Conservation (phyloP, 208 protist species). For the Sergeia podlipaevii region DNA sequence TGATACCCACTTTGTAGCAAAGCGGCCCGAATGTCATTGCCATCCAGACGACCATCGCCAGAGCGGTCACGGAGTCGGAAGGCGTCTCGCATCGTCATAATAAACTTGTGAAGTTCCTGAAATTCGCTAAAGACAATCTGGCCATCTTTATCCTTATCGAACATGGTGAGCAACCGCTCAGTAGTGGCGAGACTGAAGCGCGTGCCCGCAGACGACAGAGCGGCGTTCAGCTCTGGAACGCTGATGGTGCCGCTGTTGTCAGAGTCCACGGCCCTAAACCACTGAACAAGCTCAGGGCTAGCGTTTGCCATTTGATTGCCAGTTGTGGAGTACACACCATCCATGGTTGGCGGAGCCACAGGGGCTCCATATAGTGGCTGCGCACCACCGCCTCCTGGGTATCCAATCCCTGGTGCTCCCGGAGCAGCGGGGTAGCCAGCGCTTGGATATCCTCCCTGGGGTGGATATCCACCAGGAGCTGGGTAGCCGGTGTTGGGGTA, state of each 20-base stretch:
- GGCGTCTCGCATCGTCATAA: slow-evolving; percentile 63
- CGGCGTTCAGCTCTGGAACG: slow-evolving; percentile 70
- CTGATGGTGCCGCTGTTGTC: slow-evolving; percentile 66
- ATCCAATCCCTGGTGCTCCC: too few relatives aligned
- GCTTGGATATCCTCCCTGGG: too few relatives aligned
- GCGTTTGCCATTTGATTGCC: slow-evolving; percentile 11
- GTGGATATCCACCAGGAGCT: background rate
- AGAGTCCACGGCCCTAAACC: slow-evolving; percentile 77
- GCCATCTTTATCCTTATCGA: slow-evolving; percentile 64
- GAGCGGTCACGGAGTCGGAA: slow-evolving; percentile 59
- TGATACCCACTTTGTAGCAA: slow-evolving; percentile 44
- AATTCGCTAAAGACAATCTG: slow-evolving; percentile 75
- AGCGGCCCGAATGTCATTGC: slow-evolving; percentile 65
- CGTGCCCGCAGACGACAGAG: slow-evolving; percentile 49
- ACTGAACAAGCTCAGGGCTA: slow-evolving; percentile 49
- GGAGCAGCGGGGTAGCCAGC: slow-evolving; percentile 8
- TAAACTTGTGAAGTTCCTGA: slow-evolving; percentile 66
- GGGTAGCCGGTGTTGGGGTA: slow-evolving; percentile 18
- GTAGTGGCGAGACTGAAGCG: slow-evolving; percentile 72
- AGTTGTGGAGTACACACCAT: background rate
- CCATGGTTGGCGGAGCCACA: background rate
- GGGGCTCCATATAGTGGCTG: too few relatives aligned
- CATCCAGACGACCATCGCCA: slow-evolving; percentile 56
- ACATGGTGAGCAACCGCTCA: slow-evolving; percentile 79
- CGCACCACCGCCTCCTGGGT: too few relatives aligned